These are phyloP conservation scores for Colletotrichum viniferum DNA, from an alignment of 2,329 filamentous ascomycete species.

Conservation along the genomic window DNA sequence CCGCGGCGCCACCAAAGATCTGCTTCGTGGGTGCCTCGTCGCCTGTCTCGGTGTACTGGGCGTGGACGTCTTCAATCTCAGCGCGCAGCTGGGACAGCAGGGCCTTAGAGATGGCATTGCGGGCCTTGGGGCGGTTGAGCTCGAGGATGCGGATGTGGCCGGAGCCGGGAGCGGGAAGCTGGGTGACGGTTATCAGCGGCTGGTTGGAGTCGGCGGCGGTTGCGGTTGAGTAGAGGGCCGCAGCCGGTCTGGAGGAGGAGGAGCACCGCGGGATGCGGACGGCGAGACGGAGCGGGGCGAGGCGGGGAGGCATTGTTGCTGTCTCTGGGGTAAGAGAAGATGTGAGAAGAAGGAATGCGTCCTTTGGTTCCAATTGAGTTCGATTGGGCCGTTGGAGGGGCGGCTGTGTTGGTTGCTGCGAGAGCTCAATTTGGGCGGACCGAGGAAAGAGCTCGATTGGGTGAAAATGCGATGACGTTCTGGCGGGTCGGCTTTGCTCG, in stretches of 20 bases:
- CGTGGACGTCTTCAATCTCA: slow-evolving; percentile 75
- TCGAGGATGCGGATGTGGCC: slow-evolving; percentile 89
- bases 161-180: slow-evolving; percentile 76
- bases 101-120: slow-evolving; percentile 87
- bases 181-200: slow-evolving; percentile 71
- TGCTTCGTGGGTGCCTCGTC: slow-evolving; percentile 50
- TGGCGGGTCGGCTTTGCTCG: slow-evolving; percentile 9
- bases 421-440: background rate
- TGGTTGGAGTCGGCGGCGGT: slow-evolving; percentile 37
- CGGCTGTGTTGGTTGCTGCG: background rate
- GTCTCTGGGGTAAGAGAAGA: background rate
- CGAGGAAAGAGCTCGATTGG: slow-evolving; percentile 7
- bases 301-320: slow-evolving; percentile 36
- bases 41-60: slow-evolving; percentile 57
- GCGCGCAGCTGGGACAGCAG: slow-evolving; percentile 74
- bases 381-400: background rate
- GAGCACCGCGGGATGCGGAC: slow-evolving; percentile 23
- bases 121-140: slow-evolving; percentile 81
- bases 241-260: background rate
- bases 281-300: slow-evolving; percentile 23
- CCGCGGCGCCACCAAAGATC: slow-evolving; percentile 50
- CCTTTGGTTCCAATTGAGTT: background rate
- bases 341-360: background rate
- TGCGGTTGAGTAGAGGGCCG: slow-evolving; percentile 46
- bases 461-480: slow-evolving; percentile 19